A percentile compares a stretch with the other conserved stretches of the same genome.
Evolutionary conservation across 2,329 filamentous ascomycete species (phyloP).

Genomic region (Colletotrichum sp.): DNA sequence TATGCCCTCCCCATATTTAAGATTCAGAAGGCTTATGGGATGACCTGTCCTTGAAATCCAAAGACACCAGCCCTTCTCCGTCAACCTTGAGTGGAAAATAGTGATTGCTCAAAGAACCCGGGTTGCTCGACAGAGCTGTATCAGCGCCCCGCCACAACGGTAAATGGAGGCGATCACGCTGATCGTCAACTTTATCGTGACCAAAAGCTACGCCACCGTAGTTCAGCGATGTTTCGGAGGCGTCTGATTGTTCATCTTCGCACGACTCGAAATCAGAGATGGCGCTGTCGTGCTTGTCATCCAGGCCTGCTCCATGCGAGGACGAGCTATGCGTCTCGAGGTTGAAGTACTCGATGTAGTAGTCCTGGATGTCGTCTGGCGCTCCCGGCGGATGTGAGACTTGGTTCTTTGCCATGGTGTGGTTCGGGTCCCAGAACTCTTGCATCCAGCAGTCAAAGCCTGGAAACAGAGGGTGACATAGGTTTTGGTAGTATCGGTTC

Average conservation of each 20-base stretch:
- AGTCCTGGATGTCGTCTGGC: neutral
- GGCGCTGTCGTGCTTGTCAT: neutral
- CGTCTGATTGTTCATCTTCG: neutral
- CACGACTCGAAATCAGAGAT: neutral
- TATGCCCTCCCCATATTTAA: neutral
- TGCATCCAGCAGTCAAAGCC: neutral
- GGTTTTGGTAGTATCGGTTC: neutral
- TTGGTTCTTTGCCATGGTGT: neutral
- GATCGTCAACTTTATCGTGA: neutral
- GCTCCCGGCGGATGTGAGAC: neutral
- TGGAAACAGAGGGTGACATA: conserved; percentile 6
- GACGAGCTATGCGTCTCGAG: neutral
- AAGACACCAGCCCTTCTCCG: neutral
- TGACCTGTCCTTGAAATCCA: neutral
- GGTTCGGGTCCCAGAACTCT: neutral
- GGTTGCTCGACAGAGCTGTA: neutral
- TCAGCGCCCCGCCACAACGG: neutral
- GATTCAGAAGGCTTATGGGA: neutral
- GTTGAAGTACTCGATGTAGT: neutral
- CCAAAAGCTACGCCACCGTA: neutral
- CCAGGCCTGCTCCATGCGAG: too few species aligned
- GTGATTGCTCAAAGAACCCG: neutral
- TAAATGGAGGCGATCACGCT: neutral
- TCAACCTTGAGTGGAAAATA: neutral
- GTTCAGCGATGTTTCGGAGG: neutral